Evolutionary conservation across 164 flowering plant species (phyloP).

Genomic region (Vitis cinerea): DNA sequence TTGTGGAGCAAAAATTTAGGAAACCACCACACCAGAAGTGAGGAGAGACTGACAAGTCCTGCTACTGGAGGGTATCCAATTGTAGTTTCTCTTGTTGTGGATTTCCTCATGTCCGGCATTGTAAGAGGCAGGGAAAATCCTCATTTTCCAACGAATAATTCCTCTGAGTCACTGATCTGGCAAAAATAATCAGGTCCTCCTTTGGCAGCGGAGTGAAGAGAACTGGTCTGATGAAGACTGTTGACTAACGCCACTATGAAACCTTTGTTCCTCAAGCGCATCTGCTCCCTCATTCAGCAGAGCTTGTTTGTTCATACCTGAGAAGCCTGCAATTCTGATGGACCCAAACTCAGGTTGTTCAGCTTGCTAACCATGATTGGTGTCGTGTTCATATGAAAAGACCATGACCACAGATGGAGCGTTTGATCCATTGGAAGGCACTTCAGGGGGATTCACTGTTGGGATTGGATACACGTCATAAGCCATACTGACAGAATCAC

Average conservation of each 20-base stretch:
- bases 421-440: conserved; percentile 55
- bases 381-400: conserved; percentile 73
- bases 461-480: conserved; percentile 72
- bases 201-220: conserved; percentile 67
- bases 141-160: conserved; percentile 39
- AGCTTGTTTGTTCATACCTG: conserved; percentile 45
- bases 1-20: conserved; percentile 22
- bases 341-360: conserved; percentile 93
- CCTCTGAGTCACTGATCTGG: conserved; percentile 41
- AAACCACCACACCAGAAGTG: conserved; percentile 18
- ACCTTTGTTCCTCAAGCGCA: conserved; percentile 51
- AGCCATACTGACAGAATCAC: conserved; percentile 48
- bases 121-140: conserved; percentile 40
- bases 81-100: conserved; percentile 30
- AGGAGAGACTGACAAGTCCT: conserved; percentile 21
- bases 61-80: conserved; percentile 27
- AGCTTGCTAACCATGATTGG: conserved; percentile 43
- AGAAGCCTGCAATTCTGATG: conserved; percentile 61
- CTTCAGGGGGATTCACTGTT: conserved; percentile 47
- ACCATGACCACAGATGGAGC: conserved; percentile 74
- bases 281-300: conserved; percentile 53
- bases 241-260: conserved; percentile 45
- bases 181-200: conserved; percentile 59
- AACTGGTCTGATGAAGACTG: conserved; percentile 80
- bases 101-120: conserved; percentile 24